Evolutionary conservation across 2,329 filamentous ascomycete species (phyloP).

Genomic region (Apiospora saccharicola): DNA sequence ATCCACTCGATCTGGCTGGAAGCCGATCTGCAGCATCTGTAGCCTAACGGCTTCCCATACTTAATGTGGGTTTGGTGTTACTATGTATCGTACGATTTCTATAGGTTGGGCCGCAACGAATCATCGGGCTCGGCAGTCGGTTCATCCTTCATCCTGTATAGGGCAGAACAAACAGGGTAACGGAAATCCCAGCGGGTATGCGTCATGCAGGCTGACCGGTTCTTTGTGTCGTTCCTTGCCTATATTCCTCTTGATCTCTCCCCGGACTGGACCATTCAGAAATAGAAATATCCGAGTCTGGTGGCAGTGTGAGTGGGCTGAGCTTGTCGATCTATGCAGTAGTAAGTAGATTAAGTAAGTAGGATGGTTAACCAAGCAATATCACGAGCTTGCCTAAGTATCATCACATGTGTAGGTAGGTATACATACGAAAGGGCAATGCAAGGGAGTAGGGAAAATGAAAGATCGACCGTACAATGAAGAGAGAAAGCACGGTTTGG

Average conservation of each 20-base stretch:
- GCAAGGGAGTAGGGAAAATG: no score
- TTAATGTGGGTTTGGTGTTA: background rate
- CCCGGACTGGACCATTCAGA: background rate
- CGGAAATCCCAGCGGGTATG: background rate
- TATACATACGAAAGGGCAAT: background rate
- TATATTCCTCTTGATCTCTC: background rate
- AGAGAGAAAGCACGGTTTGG: background rate
- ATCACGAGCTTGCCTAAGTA: no score
- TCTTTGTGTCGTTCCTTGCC: background rate
- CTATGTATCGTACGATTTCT: background rate
- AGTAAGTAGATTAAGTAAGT: background rate
- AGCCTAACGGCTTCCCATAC: background rate
- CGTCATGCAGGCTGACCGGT: constrained; percentile 2
- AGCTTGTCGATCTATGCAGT: background rate
- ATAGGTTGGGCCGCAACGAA: constrained; percentile 1
- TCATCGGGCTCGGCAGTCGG: background rate
- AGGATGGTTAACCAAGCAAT: background rate
- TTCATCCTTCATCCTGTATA: background rate
- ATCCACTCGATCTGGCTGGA: background rate
- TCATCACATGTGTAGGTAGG: no score
- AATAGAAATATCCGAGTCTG: background rate
- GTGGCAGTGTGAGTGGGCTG: background rate
- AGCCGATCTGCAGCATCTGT: background rate
- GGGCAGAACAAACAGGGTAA: background rate
- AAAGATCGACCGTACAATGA: background rate